Evolutionary conservation across 768 basidiomycete genomes (phyloP).

Genomic region (Mycena galopus): DNA sequence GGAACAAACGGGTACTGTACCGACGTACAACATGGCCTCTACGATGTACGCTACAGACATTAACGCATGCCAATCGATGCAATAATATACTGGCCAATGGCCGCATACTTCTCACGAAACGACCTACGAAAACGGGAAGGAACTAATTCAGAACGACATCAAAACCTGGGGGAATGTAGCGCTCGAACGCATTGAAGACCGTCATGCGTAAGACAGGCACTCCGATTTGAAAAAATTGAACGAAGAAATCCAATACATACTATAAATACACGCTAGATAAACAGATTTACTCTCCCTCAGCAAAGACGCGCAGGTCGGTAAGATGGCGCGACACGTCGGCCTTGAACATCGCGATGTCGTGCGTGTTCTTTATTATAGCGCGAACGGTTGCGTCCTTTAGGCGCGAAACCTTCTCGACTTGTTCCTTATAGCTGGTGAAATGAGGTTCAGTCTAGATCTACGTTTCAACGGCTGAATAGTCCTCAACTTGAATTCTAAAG

Average conservation of each 20-base stretch:
- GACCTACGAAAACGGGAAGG: no score
- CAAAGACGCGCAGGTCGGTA: constrained; percentile 75
- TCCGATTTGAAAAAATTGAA: neutral
- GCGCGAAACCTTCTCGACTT: constrained; percentile 79
- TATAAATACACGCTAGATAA: neutral
- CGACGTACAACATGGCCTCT: no score
- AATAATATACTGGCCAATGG: no score
- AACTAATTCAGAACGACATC: no score
- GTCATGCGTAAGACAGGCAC: neutral
- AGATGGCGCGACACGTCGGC: constrained; percentile 81
- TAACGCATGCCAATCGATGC: no score
- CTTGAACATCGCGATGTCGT: constrained; percentile 87
- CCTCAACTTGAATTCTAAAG: constrained; percentile 81
- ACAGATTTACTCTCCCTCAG: constrained; percentile 57
- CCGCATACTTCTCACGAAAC: no score
- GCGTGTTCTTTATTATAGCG: constrained; percentile 86
- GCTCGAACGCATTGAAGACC: no score
- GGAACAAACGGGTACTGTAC: no score
- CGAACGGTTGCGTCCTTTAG: constrained; percentile 85
- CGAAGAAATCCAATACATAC: neutral
- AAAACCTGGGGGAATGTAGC: no score
- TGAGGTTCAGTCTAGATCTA: constrained; percentile 5
- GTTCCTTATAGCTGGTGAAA: constrained; percentile 76
- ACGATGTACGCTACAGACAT: no score
- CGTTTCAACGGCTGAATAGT: neutral